Evolutionary conservation across 192 early-diverging fungal genomes (phyloP), one percentile per base, ranked within the genome.

Genomic region (Cetraspora pellucida): DNA sequence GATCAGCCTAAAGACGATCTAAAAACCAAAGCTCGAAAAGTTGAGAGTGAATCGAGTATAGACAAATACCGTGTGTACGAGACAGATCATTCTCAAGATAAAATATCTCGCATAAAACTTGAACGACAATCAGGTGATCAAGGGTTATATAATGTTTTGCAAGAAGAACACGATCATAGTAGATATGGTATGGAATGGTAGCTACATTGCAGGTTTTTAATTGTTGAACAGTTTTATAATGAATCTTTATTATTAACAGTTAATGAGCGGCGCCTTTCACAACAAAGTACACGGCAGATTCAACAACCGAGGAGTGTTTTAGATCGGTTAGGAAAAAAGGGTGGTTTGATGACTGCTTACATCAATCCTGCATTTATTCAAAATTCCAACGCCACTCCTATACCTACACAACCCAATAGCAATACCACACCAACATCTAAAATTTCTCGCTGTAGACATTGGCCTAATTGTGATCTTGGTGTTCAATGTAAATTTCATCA

Each of bases 381-480:
- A 72, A 72, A 21, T 72, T 23, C 70, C 23, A 52, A 72, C 28
- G 16, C 30, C 21, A 27, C 11, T 10, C 16, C 21, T 21, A 46
- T 63, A 28, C 21, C 54, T 9, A 47, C 73, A 31, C 43, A 75
- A 16, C 16, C 37, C 13, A 60, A 30, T 46, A 30, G 61, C 27
- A 75, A 58, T 23, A 72, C 57, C 10, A 30, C 49, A 31, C 50
- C 55, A 21, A 49, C 45, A 28, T 50, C 69, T 55, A 79, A 82
- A 45, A 30, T 74, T 14, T 70, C 74, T 16, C 75, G 83, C 0
- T 84, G 83, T 72, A 71, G 77, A 10, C 80, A 80, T 72, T 84
- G 83, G 83, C 83, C 83, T 46, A 84, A 80, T 66, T 84, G 83
- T 37, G 8, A 77, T 23, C 78, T 81, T 27, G 81, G 79, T 23